Conservation (phyloP, 2,329 filamentous ascomycete species). For the Penicillium digitatum region DNA sequence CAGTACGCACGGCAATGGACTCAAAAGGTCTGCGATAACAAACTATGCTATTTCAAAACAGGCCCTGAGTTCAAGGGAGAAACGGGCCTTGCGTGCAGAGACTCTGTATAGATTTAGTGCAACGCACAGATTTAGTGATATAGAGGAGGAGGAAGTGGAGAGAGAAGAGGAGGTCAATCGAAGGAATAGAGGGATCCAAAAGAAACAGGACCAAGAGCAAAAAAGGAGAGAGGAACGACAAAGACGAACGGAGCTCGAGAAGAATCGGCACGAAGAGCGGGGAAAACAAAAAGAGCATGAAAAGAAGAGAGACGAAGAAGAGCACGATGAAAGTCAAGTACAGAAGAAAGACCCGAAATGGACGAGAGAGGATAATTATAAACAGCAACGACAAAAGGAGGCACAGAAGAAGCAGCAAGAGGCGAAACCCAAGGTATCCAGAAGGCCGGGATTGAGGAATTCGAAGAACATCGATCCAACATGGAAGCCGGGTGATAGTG, state of each 20-base stretch:
- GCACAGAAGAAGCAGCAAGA: neutral
- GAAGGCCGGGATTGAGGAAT: neutral
- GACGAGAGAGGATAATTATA: neutral
- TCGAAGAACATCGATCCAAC: conserved; percentile 1
- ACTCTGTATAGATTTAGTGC: neutral
- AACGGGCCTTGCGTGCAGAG: neutral
- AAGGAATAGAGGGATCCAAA: neutral
- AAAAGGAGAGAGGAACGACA: neutral
- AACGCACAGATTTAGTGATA: neutral
- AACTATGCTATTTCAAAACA: neutral
- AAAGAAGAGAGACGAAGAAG: neutral
- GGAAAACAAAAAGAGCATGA: neutral
- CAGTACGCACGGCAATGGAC: neutral
- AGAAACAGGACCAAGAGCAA: neutral
- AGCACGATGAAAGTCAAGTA: neutral
- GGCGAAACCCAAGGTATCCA: neutral
- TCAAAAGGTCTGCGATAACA: neutral
- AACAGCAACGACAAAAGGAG: neutral
- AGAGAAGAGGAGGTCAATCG: neutral
- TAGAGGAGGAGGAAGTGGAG: neutral
- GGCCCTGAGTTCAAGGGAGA: neutral
- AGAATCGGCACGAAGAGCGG: neutral
- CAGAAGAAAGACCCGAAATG: neutral
- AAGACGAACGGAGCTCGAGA: neutral
- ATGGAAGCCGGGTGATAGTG: neutral